These are phyloP conservation scores for Crithidia fasciculata DNA, from an alignment of 208 protist genomes.

Conservation along the genomic window DNA sequence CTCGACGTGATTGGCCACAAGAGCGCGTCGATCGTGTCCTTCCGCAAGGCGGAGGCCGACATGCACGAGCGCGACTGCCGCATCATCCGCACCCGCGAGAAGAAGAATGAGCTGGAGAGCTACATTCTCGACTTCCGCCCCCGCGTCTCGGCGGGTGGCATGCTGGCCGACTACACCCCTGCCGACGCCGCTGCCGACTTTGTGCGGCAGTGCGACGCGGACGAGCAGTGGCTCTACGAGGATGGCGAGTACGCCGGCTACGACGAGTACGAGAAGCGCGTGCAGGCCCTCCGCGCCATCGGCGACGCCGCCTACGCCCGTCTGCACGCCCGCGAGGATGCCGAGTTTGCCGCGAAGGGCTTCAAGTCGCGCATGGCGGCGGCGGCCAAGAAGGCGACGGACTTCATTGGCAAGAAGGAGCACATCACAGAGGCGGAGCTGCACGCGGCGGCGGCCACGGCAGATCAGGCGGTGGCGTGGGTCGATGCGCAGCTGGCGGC, in stretches of 20 bases:
- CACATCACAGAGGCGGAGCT: constrained; percentile 88
- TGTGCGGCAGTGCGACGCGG: constrained; percentile 61
- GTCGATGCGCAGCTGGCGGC: constrained; percentile 46
- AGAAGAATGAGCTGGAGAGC: constrained; percentile 92
- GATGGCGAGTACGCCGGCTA: constrained; percentile 81
- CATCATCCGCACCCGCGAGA: constrained; percentile 77
- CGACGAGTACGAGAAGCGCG: constrained; percentile 71
- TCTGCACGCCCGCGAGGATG: constrained; percentile 63
- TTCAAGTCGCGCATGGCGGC: constrained; percentile 52
- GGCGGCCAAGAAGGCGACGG: constrained; percentile 47
- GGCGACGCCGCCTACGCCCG: constrained; percentile 76
- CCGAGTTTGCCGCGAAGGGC: constrained; percentile 55
- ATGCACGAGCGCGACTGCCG: constrained; percentile 78
- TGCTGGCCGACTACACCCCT: constrained; percentile 69
- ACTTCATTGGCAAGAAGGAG: constrained; percentile 62
- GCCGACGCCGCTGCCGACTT: constrained; percentile 60
- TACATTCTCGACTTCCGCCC: constrained; percentile 91
- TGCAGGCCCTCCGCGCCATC: constrained; percentile 78
- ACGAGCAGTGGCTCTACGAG: constrained; percentile 91
- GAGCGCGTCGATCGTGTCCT: constrained; percentile 48
- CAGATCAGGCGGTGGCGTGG: constrained; percentile 68
- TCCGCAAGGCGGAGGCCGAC: constrained; percentile 69
- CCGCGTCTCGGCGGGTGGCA: constrained; percentile 65
- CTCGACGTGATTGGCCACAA: constrained; percentile 62
- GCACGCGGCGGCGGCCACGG: constrained; percentile 46